These are phyloP conservation scores for Alnus rubra DNA, from an alignment of 306 rosid genomes.

Conservation along the genomic window DNA sequence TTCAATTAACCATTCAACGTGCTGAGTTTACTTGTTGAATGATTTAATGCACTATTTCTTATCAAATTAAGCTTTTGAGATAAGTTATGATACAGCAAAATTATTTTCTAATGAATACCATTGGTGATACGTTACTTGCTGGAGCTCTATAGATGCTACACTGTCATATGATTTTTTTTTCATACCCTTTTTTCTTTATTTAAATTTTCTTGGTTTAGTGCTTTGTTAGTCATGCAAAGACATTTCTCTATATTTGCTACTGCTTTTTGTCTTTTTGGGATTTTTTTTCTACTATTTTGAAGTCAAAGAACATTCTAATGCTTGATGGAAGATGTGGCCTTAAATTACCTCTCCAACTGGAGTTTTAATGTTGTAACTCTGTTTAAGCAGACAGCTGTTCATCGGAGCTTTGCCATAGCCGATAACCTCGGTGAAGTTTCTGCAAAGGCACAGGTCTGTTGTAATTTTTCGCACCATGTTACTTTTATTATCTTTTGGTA, in stretches of 20 bases:
- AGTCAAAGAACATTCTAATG: too few relatives aligned
- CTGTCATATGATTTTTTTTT: background rate
- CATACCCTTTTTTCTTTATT: background rate
- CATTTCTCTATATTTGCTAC: too few relatives aligned
- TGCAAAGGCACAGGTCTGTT: constrained; percentile 89
- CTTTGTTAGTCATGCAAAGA: background rate
- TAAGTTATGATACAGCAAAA: too few relatives aligned
- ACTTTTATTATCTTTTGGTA: background rate
- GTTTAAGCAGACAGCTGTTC: constrained; percentile 75
- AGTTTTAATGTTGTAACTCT: constrained; percentile 26
- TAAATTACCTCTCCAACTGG: background rate
- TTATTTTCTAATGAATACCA: too few relatives aligned
- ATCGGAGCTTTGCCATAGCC: constrained; percentile 82
- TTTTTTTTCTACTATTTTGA: too few relatives aligned
- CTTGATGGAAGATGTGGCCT: too few relatives aligned
- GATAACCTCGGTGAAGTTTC: constrained; percentile 95
- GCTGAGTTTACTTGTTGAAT: too few relatives aligned
- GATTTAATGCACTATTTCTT: too few relatives aligned
- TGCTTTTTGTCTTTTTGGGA: too few relatives aligned
- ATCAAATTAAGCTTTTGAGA: too few relatives aligned
- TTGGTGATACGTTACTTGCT: background rate
- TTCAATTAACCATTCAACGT: too few relatives aligned
- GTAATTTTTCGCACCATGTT: background rate
- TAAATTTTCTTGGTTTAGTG: background rate
- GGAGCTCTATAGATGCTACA: background rate